A percentile compares a stretch with the other conserved stretches of the same genome.
Conservation (phyloP, 2,329 filamentous ascomycete species). For the Chalaropsis ovoidea region DNA sequence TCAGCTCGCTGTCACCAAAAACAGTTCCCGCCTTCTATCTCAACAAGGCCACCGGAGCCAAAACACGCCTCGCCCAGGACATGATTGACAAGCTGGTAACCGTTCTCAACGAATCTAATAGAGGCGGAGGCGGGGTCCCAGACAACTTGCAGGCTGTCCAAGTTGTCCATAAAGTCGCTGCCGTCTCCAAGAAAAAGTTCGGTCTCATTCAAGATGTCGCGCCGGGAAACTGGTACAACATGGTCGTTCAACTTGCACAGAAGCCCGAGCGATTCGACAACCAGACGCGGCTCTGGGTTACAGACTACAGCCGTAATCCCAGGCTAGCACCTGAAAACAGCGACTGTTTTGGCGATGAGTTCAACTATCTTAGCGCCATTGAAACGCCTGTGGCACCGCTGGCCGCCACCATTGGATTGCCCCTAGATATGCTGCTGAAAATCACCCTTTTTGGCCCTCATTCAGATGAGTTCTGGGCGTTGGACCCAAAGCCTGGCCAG, state of each 20-base stretch:
- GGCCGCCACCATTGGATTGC: neutral
- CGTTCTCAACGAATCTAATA: neutral
- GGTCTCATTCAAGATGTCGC: constrained; percentile 49
- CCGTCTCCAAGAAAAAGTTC: constrained; percentile 39
- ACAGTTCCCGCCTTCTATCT: neutral
- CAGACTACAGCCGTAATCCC: constrained; percentile 70
- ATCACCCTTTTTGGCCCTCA: constrained; percentile 26
- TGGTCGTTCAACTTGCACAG: constrained; percentile 60
- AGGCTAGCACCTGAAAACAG: constrained; percentile 12
- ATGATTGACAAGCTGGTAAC: neutral
- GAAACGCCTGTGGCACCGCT: neutral
- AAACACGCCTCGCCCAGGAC: neutral
- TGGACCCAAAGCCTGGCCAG: neutral
- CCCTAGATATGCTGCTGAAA: constrained; percentile 31
- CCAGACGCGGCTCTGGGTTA: constrained; percentile 57
- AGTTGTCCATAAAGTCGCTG: constrained; percentile 43
- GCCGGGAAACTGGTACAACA: constrained; percentile 50
- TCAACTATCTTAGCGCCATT: constrained; percentile 4
- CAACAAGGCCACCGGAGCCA: neutral
- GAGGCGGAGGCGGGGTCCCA: neutral
- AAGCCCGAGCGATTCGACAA: constrained; percentile 38
- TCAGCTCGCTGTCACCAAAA: neutral
- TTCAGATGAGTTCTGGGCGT: neutral
- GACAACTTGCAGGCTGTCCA: constrained; percentile 23
- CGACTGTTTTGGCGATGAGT: constrained; percentile 28